Evolutionary conservation across 495 filamentous ascomycete species (phyloP).

Genomic region (Xylaria acuta): DNA sequence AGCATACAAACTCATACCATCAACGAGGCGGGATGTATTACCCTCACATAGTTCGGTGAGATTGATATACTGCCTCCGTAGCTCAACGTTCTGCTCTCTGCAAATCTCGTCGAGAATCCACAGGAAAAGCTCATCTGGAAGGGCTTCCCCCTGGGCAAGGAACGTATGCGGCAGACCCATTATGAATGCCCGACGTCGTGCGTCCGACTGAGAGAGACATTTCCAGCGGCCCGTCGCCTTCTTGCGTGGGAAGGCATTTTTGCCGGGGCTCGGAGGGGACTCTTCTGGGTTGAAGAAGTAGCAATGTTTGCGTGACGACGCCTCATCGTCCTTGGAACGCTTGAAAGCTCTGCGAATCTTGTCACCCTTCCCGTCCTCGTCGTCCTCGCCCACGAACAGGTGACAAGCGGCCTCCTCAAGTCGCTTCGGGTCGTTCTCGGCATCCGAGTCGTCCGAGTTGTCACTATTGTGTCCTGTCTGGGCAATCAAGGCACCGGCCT

Average conservation of each 20-base stretch:
- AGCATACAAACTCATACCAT: conserved; percentile 41
- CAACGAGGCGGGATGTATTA: conserved; percentile 48
- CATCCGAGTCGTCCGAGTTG: conserved; percentile 26
- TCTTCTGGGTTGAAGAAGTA: conserved; percentile 66
- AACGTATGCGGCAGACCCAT: conserved; percentile 71
- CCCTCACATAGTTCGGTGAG: conserved; percentile 44
- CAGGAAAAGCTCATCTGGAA: conserved; percentile 73
- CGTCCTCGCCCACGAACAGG: conserved; percentile 56
- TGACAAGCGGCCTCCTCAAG: conserved; percentile 46
- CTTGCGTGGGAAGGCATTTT: conserved; percentile 43
- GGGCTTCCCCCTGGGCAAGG: conserved; percentile 51
- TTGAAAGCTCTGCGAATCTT: conserved; percentile 73
- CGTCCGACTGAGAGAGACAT: conserved; percentile 53
- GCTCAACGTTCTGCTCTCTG: conserved; percentile 62
- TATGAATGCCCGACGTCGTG: conserved; percentile 68
- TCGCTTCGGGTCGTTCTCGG: conserved; percentile 31
- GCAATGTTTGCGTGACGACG: conserved; percentile 60
- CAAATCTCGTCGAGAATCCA: conserved; percentile 80
- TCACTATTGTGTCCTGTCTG: conserved; percentile 34
- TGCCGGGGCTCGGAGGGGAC: conserved; percentile 23
- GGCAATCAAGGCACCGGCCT: conserved; percentile 35
- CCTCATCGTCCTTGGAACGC: conserved; percentile 72
- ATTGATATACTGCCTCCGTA: conserved; percentile 70
- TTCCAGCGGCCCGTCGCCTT: conserved; percentile 43
- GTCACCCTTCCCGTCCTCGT: conserved; percentile 59